Evolutionary conservation across 78 protist genomes (phyloP).

Genomic region (Dictyostelium brefeldianum): DNA sequence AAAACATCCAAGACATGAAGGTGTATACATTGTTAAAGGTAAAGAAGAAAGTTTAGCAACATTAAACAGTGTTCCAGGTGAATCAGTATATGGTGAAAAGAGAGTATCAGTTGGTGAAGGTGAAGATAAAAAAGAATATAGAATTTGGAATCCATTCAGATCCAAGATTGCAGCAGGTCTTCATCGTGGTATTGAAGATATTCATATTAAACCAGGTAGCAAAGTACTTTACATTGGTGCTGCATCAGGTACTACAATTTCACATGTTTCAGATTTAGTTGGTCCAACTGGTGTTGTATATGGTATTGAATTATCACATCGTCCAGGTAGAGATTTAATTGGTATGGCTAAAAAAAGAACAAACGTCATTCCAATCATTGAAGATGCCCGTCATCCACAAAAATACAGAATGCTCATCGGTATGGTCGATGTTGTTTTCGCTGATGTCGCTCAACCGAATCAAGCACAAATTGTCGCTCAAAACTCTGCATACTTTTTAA

Average conservation of each 20-base stretch:
- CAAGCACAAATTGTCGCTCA: slow-evolving; percentile 99
- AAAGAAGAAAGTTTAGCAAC: slow-evolving; percentile 97
- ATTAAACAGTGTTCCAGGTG: slow-evolving; percentile 97
- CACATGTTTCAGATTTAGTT: slow-evolving; percentile 99
- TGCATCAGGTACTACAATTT: slow-evolving; percentile 99
- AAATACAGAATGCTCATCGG: slow-evolving; percentile 98
- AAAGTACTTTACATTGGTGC: slow-evolving; percentile 99
- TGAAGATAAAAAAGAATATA: slow-evolving; percentile 98
- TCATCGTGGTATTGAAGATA: slow-evolving; percentile 97
- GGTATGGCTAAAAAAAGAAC: slow-evolving; percentile 99
- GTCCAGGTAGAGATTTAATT: slow-evolving; percentile 99
- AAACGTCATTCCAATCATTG: slow-evolving; percentile 99
- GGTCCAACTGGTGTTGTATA: slow-evolving; percentile 99
- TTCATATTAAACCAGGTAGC: slow-evolving; percentile 97
- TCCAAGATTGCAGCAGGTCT: slow-evolving; percentile 99
- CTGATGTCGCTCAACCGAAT: slow-evolving; percentile 99
- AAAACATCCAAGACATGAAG: slow-evolving; percentile 96
- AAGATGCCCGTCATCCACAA: slow-evolving; percentile 99
- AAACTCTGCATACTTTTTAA: slow-evolving; percentile 99
- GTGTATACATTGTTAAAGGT: slow-evolving; percentile 96
- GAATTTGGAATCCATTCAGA: slow-evolving; percentile 99
- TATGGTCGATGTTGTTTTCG: slow-evolving; percentile 99
- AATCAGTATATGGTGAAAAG: slow-evolving; percentile 99
- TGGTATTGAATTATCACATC: slow-evolving; percentile 99
- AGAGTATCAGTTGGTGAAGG: slow-evolving; percentile 94